Evolutionary conservation across 768 basidiomycete genomes (phyloP).

Genomic region (Calocybe indica): DNA sequence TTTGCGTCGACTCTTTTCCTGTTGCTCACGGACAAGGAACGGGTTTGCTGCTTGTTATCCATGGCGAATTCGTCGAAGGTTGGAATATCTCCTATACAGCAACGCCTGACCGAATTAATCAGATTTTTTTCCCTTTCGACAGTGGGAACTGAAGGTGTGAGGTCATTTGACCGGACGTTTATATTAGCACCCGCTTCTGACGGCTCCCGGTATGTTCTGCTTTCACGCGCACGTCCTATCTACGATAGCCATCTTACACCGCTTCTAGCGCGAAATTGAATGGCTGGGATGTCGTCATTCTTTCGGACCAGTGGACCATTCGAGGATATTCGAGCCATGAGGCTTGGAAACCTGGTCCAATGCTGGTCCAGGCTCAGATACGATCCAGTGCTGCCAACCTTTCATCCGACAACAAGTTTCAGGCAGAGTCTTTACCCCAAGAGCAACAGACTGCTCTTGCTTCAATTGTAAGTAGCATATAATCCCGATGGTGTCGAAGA

Average conservation of each 20-base stretch:
- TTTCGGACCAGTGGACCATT: constrained; percentile 84
- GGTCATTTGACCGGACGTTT: constrained; percentile 93
- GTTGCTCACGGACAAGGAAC: constrained; percentile 57
- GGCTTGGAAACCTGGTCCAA: constrained; percentile 72
- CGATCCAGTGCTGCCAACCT: constrained; percentile 19
- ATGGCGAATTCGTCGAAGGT: constrained; percentile 93
- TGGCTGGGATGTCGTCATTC: constrained; percentile 87
- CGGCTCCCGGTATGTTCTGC: constrained; percentile 68
- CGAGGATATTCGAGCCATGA: constrained; percentile 80
- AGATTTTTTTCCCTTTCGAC: constrained; percentile 2
- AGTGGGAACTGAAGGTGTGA: constrained; percentile 57
- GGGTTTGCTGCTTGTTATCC: constrained; percentile 67
- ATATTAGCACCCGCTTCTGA: constrained; percentile 76
- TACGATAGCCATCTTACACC: constrained; percentile 5
- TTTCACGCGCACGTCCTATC: constrained; percentile 6
- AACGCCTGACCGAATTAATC: constrained; percentile 4
- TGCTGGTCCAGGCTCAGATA: constrained; percentile 58
- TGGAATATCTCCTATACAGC: constrained; percentile 15
- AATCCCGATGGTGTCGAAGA: not conserved
- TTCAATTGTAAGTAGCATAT: constrained; percentile 13
- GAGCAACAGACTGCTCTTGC: constrained; percentile 47
- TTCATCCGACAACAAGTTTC: constrained; percentile 17
- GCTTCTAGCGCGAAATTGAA: constrained; percentile 58
- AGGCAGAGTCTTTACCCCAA: constrained; percentile 26
- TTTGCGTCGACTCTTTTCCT: constrained; percentile 83